Evolutionary conservation across 495 filamentous ascomycete genomes (phyloP), one percentile per base, ranked within the genome.

Genomic region (Podospora didyma): DNA sequence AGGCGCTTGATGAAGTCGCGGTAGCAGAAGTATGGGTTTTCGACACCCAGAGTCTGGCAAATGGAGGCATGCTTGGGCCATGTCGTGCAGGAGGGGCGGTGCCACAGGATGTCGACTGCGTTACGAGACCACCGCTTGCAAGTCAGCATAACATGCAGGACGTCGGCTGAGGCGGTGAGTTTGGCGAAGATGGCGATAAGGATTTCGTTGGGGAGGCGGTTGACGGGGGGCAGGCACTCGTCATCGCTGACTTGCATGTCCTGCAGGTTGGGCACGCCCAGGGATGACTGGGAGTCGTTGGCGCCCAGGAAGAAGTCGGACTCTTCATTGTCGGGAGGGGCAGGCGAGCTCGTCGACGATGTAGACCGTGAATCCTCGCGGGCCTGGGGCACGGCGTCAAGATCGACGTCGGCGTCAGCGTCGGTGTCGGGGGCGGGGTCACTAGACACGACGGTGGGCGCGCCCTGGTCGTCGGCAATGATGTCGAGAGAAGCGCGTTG

Each of bases 111-210:
- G 51, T 93, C 94, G 28, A 97, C 95, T 48, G 85, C 87, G 66
- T 97, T 97, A 57, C 87, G 79, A 44, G 95, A 88, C 95, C 95
- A 99, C 59, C 86, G 84, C 67, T 90, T 90, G 64, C 86, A 96
- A 7, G 96, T 93, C 64, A 93, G 75, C 89, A 99, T 93, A 68
- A 90, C 93, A 69, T 84, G 87, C 59, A 88, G 76, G 57, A 97
- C 81, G 65, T 97, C 94, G 4, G 71, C 69, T 2, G 89, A 79
- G 28, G 82, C 84, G 63, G 71, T 82, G 44, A 99, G 83, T 67
- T 91, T 94, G 14, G 88, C 79, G 73, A 99, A 97, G 53, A 96
- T 88, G 66, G 85, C 82, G 60, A 99, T 97, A 51, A 97, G 81
- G 46, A 99, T 86, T 76, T 99, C 95, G 61, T 91, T 90, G 12